Evolutionary conservation across 208 protist genomes (phyloP), one percentile per base, ranked within the genome.

Genomic region (Trypanosoma platydactyli): DNA sequence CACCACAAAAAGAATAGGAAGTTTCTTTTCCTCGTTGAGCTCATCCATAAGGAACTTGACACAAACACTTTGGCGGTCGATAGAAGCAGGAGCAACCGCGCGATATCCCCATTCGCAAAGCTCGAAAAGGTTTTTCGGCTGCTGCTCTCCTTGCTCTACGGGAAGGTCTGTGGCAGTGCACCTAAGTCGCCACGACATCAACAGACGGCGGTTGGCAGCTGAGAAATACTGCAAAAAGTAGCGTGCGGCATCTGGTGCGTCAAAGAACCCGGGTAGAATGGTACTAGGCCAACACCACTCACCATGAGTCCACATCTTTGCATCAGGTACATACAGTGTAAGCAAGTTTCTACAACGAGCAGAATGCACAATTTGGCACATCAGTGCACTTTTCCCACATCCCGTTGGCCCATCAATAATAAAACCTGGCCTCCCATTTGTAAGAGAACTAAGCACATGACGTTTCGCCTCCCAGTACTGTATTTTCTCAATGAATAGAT

Each of bases 1-100:
- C 18, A 97, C 89, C 40, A 83, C 88, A 64, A 95, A 85, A 11
- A 97, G 65, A 60, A 97, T 88, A 6, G 92, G 89, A 68, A 84
- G 78, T 22, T 65, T 80, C 52, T 94, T 95, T 55, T 94, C 88
- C 0, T 74, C 85, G 49, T 77, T 88, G 20, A 97, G 58, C 66
- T 97, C 92, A 67, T 97, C 92, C 46, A 95, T 69, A n/a, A 97
- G 70, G 64, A 88, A 95, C 74, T 97, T 97, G 50, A 97, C 54
- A 65, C 79, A 86, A 13, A 97, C 89, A 56, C 89, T 94, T 64
- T 94, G 88, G 1, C 89, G 79, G 68, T 97, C 92, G 54, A 97
- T 91, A 27, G 87, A 92, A 22, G 87, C 81, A 15, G 91, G 91
- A 13, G 91, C 88, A 0, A 85, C 79, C 15, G 80, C 83, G 13